A percentile compares a stretch with the other conserved stretches of the same genome.
These are phyloP conservation scores for Solanum ossicruentum DNA, from an alignment of 257 asterid genomes.

Conservation along the genomic window DNA sequence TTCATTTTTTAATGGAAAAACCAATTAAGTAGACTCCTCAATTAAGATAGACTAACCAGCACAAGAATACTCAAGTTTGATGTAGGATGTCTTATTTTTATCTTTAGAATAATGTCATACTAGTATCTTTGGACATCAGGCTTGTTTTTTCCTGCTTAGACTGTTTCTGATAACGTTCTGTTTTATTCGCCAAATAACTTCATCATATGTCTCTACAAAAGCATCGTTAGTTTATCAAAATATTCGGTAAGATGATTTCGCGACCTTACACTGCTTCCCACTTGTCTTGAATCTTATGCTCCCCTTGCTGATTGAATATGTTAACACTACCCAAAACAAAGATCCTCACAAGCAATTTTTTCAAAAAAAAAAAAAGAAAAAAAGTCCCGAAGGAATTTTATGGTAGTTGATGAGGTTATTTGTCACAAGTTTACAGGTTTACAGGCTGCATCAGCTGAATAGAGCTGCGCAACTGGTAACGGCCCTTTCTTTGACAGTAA, in stretches of 20 bases:
- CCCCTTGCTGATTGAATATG: neutral
- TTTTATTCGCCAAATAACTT: neutral
- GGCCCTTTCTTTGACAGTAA: constrained; percentile 79
- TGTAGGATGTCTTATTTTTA: neutral
- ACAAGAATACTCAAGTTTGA: neutral
- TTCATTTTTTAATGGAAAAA: neutral
- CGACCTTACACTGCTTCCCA: neutral
- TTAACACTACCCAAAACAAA: neutral
- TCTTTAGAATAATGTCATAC: neutral
- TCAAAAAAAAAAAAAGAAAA: neutral
- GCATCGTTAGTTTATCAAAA: neutral
- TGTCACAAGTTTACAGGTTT: constrained; percentile 34
- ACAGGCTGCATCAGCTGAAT: constrained; percentile 91
- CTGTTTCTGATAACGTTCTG: neutral
- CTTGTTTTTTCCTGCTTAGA: neutral
- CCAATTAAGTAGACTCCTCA: neutral
- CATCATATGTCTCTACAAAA: neutral
- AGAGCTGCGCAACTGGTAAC: constrained; percentile 92
- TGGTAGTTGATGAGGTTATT: neutral
- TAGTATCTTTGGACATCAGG: neutral
- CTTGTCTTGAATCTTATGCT: neutral
- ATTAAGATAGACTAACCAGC: neutral
- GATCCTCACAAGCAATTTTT: neutral
- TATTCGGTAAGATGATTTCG: neutral
- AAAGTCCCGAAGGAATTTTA: neutral